Percentiles rank a stretch among this genome's conserved stretches.
phyloP scores from a whole-genome alignment of 331 rosid genomes.

The Malus hybrid region DNA sequence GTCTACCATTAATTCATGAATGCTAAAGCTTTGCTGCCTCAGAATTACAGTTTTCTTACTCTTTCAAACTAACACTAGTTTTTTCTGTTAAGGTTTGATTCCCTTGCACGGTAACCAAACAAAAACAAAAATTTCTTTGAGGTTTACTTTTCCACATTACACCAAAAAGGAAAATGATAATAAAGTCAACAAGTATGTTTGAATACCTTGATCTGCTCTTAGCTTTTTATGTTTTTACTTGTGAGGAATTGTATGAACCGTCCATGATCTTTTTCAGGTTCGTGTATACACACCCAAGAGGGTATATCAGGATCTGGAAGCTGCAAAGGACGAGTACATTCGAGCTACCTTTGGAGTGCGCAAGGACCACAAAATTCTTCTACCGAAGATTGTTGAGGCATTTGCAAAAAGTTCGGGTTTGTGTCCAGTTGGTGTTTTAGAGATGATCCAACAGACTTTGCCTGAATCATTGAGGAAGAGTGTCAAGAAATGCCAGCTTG shows the following conservation, averaged over 20 bases:
- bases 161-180: neutral
- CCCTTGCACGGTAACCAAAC: neutral
- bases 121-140: neutral
- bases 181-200: neutral
- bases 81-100: neutral
- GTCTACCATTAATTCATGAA: neutral
- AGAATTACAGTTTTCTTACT: neutral
- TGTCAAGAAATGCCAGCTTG: constrained; percentile 40
- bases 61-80: neutral
- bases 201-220: neutral
- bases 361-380: constrained; percentile 62
- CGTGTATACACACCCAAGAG: constrained; percentile 83
- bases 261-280: constrained; percentile 38
- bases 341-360: constrained; percentile 83
- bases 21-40: neutral
- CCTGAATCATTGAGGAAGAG: constrained; percentile 75
- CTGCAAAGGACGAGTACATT: constrained; percentile 75
- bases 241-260: neutral
- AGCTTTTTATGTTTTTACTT: neutral
- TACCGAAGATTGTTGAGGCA: constrained; percentile 78
- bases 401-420: constrained; percentile 66
- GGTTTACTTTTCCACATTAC: neutral
- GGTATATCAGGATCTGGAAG: constrained; percentile 69
- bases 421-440: constrained; percentile 50
- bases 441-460: constrained; percentile 61